Base-by-base conservation (phyloP, 2,329 filamentous ascomycete genomes). In the Pseudofabraea citricarpa region DNA sequence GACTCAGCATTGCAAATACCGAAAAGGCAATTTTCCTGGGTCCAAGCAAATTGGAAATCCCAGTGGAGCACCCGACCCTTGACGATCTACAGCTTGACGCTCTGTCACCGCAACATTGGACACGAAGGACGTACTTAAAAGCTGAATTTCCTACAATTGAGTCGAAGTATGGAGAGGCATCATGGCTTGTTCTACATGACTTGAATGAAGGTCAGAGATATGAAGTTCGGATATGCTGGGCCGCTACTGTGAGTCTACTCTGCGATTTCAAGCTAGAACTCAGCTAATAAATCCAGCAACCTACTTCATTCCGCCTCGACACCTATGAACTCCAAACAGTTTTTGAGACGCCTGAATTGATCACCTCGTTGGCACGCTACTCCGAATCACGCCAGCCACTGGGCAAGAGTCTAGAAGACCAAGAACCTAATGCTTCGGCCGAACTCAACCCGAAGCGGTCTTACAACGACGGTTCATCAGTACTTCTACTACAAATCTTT, bases 141-240 rank as follows among this genome's bases (percentile, higher is more conserved):
- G 81, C 87, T 26, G 70, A 72, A 12, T 94, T 95, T 59, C 81
- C 88, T 9, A 74, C 68, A 6, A 55, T 68, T 6, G 60, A 68
- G 2, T 60, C 65, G 22, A 73, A 73, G 8, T 62, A 70, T 10
- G 88, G 87, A 6, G 66, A 71, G 9, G 72, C 82, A 40, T 83
- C 85, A 21, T 97, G 93, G 93, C 77, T 90, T 53, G 68, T 91
- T 6, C 76, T 98, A 5, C 77, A 85, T 44, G 69, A 74, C 24
- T 72, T 98, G 43, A 72, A 67, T n/a, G 75, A 79, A 26, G 79
- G 80, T 9, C 83, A 85, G 58, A 78, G 90, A 52, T 96, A 97
- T 72, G 93, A 98, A 70, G 77, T 95, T 38, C 82, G 93, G 43
- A 74, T 96, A 47, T 97, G 91, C 68, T 98, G 91, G 90, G 75